Evolutionary conservation across 169 alveolate species (phyloP).

Genomic region (Plasmodium gaboni): DNA sequence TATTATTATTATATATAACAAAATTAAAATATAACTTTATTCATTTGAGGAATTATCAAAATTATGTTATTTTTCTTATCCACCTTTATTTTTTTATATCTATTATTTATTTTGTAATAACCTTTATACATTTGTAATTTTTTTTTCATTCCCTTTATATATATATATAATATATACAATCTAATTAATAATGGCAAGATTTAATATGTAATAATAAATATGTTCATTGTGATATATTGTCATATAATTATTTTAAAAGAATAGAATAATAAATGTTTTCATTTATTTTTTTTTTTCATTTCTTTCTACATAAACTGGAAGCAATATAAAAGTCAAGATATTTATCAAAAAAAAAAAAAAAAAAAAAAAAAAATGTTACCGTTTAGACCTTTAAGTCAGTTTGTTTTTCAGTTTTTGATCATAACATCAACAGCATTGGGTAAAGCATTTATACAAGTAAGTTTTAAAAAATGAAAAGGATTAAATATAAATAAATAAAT

Average conservation of each 20-base stretch:
- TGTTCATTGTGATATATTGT: too few species aligned
- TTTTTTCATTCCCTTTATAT: neutral
- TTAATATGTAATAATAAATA: neutral
- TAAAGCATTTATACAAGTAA: conserved; percentile 69
- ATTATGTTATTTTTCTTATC: too few species aligned
- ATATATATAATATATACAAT: neutral
- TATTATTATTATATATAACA: too few species aligned
- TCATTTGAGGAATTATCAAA: too few species aligned
- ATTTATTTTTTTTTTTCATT: conserved; percentile 11
- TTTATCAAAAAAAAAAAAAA: neutral
- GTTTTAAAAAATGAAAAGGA: neutral
- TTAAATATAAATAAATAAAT: neutral
- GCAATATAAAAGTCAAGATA: too few species aligned
- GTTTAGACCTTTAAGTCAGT: conserved; percentile 62
- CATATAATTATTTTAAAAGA: conserved; percentile 7
- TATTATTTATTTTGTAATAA: neutral
- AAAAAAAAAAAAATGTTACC: conserved; percentile 69
- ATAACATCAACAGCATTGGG: conserved; percentile 72
- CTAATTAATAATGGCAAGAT: conserved; percentile 41
- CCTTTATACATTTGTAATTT: neutral
- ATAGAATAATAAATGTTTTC: conserved; percentile 8
- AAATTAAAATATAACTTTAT: too few species aligned
- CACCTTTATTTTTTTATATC: too few species aligned
- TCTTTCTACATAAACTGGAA: neutral
- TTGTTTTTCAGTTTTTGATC: conserved; percentile 62